Evolutionary conservation across 305 asterid genomes (phyloP), one percentile per base, ranked within the genome.

Genomic region (Rubia peregrina): DNA sequence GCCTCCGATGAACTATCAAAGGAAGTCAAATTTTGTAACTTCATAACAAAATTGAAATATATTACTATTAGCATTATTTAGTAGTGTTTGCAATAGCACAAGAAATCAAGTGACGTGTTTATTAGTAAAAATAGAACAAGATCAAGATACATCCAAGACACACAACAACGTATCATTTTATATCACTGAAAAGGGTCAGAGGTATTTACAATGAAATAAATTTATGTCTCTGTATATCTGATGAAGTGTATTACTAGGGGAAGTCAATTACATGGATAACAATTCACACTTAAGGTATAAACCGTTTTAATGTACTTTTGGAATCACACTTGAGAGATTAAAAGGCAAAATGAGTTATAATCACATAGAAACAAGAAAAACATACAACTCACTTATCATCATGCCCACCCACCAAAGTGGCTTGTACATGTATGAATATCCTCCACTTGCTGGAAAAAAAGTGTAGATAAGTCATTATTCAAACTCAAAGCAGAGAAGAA

Each of bases 401-500:
- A 83, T 80, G 72, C 86, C 84, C 56, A 80, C 82, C 84, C 86
- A 83, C 84, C 86, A 83, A 24, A 83, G 82, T 55, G 86, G 86
- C 69, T 83, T 84, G 66, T 51, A 75, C 13, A 83, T 77, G 70
- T 83, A 83, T 0, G 86, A 83, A 40, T 83, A 83, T 78, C 86
- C 86, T 73, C 86, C 86, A 76, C 76, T 79, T 77, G 84, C 86
- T 80, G 80, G 6, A 75, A 33, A 51, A 24, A 41, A 6, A 3
- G 53, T 4, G 12, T 10, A 56, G 3, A 6, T 22, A 12, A 19
- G 22, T 57, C 56, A 62, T 69, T 41, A 42, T 40, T 44, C 44
- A 19, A 9, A 3, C 7, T 26, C 6, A 0, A 40, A 33, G 2
- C 49, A 17, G 60, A 17, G 43, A 33, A 56, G 42, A 14, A 46